These are phyloP conservation scores for Ophiocordyceps unilateralis DNA, from an alignment of 2,329 filamentous ascomycete genomes.

Conservation along the genomic window DNA sequence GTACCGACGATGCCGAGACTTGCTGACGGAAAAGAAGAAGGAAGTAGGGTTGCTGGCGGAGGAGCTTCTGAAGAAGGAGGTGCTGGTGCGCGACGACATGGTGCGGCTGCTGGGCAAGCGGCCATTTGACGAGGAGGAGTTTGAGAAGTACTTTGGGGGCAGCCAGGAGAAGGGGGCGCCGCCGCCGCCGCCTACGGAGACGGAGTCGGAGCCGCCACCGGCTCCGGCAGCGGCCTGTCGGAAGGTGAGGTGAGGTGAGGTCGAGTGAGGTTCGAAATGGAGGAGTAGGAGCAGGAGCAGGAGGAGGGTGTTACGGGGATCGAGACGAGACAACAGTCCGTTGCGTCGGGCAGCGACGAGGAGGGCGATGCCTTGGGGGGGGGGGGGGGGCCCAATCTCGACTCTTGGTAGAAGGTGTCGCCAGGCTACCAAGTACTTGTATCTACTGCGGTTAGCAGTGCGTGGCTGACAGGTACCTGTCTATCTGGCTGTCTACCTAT, in stretches of 20 bases:
- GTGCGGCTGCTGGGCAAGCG: constrained; percentile 70
- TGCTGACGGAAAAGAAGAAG: constrained; percentile 70
- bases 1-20: constrained; percentile 74
- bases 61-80: constrained; percentile 82
- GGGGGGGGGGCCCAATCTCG: no score
- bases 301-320: no score
- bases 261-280: background rate
- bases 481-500: no score
- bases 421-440: no score
- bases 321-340: no score
- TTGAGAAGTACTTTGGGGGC: constrained; percentile 80
- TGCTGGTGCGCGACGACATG: constrained; percentile 82
- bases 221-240: constrained; percentile 21
- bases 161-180: constrained; percentile 38
- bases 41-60: constrained; percentile 84
- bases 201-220: constrained; percentile 16
- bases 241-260: constrained; percentile 3
- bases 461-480: no score
- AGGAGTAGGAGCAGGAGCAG: background rate
- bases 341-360: no score
- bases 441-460: no score
- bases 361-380: no score
- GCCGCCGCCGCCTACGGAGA: constrained; percentile 23
- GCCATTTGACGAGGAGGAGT: constrained; percentile 79
- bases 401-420: no score